phyloP scores from a whole-genome alignment of 1,284 basidiomycete genomes.

The Polyporus tsugae region DNA sequence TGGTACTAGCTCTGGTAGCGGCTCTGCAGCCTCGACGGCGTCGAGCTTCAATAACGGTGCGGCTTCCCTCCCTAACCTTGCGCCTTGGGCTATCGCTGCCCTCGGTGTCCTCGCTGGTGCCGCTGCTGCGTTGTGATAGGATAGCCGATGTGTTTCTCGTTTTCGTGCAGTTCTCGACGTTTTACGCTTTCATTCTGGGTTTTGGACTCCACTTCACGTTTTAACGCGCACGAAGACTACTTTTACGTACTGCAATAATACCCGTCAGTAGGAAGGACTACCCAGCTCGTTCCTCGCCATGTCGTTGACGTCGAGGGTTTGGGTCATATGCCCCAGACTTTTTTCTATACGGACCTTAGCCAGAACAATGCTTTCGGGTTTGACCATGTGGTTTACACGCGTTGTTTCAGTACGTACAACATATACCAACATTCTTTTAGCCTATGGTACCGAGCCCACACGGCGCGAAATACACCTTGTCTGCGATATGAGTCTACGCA shows the following conservation, averaged over 20 bases:
- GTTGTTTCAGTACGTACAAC: conserved; percentile 28
- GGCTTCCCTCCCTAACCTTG: conserved; percentile 28
- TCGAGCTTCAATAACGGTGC: conserved; percentile 37
- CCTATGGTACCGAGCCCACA: background rate
- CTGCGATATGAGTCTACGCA: background rate
- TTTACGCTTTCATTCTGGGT: background rate
- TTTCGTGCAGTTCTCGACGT: background rate
- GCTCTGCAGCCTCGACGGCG: conserved; percentile 9
- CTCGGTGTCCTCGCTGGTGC: conserved; percentile 39
- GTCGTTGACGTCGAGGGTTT: conserved; percentile 4
- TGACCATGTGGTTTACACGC: conserved; percentile 8
- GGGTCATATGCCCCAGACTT: background rate
- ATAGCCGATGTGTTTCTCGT: background rate
- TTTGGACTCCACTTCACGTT: background rate
- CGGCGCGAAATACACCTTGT: background rate
- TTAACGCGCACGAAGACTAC: conserved; percentile 19
- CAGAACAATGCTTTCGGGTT: conserved; percentile 25
- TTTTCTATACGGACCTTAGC: conserved; percentile 17
- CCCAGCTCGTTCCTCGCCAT: background rate
- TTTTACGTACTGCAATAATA: conserved; percentile 22
- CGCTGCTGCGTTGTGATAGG: conserved; percentile 34
- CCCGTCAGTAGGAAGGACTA: conserved; percentile 10
- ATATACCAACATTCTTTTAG: conserved; percentile 24
- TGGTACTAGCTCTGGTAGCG: conserved; percentile 18
- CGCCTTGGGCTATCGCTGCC: conserved; percentile 36